These are phyloP conservation scores for Rhizophagus clarus DNA, from an alignment of 192 early-diverging fungal species.

Conservation along the genomic window DNA sequence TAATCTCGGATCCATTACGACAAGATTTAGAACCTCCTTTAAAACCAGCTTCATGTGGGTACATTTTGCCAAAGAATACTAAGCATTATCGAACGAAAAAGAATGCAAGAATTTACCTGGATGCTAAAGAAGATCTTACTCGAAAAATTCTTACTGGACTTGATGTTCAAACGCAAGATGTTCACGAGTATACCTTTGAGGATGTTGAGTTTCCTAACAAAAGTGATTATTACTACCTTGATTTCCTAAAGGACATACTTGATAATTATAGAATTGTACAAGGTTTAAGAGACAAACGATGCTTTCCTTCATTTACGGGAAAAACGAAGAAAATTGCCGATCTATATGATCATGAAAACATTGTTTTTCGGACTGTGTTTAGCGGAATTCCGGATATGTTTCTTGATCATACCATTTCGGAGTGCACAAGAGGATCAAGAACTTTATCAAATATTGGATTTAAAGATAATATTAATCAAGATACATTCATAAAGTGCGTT, in stretches of 20 bases:
- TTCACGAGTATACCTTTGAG: not conserved
- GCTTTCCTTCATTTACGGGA: not conserved
- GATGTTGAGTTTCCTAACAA: conserved; percentile 1
- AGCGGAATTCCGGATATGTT: not conserved
- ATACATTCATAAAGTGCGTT: not conserved
- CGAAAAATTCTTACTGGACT: not conserved
- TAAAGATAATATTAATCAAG: not conserved
- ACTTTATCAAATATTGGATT: not conserved
- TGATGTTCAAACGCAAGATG: not conserved
- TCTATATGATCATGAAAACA: not conserved
- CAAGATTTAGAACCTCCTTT: not conserved
- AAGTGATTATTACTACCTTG: not conserved
- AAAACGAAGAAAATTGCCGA: not conserved
- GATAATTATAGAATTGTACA: not conserved
- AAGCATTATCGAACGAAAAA: not conserved
- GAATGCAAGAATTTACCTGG: not conserved
- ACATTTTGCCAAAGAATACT: not conserved
- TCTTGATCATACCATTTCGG: not conserved
- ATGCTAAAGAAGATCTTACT: too few relatives aligned
- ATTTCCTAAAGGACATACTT: not conserved
- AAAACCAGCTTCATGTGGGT: not conserved
- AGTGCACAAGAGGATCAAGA: too few relatives aligned
- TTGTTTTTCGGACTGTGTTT: conserved; percentile 7
- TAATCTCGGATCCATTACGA: not conserved
- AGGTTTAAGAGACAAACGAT: not conserved